These are phyloP conservation scores for Debaryomyces coudertii DNA, from an alignment of 1,139 yeast species.

Conservation along the genomic window DNA sequence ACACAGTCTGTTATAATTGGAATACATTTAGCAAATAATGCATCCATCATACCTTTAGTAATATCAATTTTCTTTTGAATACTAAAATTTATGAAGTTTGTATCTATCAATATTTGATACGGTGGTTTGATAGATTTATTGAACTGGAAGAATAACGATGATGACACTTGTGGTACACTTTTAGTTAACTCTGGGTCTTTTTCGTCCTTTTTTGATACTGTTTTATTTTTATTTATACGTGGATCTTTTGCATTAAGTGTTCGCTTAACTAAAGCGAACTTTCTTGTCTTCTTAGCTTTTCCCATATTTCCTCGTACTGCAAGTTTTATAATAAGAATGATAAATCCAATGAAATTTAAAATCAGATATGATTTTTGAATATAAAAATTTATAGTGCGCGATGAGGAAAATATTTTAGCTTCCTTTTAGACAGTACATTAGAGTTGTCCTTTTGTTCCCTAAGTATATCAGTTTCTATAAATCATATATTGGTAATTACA, in stretches of 20 bases:
- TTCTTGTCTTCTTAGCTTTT: slow-evolving; percentile 91
- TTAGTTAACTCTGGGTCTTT: slow-evolving; percentile 82
- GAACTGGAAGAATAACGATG: slow-evolving; percentile 92
- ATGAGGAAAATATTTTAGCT: not conserved
- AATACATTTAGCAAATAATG: slow-evolving; percentile 90
- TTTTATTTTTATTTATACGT: slow-evolving; percentile 46
- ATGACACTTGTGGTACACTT: slow-evolving; percentile 91
- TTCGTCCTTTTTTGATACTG: slow-evolving; percentile 32
- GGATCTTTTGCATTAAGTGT: slow-evolving; percentile 75
- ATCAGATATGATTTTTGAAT: not conserved
- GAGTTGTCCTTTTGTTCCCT: too few species aligned
- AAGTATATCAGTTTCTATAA: not conserved
- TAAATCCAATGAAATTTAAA: not conserved
- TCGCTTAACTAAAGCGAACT: slow-evolving; percentile 90
- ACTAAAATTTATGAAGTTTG: slow-evolving; percentile 93
- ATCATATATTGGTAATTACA: not conserved
- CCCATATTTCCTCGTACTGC: slow-evolving; percentile 60
- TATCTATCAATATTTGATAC: slow-evolving; percentile 91
- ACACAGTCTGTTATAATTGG: slow-evolving; percentile 97
- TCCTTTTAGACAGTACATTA: too few species aligned
- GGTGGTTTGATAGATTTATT: slow-evolving; percentile 96
- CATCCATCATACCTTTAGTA: slow-evolving; percentile 95
- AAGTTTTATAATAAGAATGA: slow-evolving; percentile 11
- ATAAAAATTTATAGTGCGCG: slow-evolving; percentile 9
- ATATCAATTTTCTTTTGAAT: slow-evolving; percentile 93